Base-by-base conservation (phyloP, 1,284 basidiomycete species). In the Earliella scabrosa region DNA sequence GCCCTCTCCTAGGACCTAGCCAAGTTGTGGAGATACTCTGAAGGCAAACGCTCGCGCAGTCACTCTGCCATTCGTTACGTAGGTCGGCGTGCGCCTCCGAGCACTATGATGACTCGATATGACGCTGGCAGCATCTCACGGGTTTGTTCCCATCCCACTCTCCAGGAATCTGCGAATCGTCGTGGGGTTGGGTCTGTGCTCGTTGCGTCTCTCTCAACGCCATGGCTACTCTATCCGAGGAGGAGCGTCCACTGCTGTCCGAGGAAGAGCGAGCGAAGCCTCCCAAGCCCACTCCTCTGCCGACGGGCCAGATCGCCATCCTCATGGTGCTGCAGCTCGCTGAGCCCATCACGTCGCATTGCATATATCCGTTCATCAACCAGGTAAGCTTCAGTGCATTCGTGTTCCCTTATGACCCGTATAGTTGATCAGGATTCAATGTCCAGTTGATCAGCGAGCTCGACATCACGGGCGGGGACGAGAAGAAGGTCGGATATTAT, bases 311-410 rank as follows among this genome's bases (percentile, higher is more conserved):
- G 69, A 73, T 88, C 51, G 68, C 71, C 36, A 74, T 84, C 43
- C 60, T 84, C 27, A 66, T 85, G 41, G 61, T 82, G 18, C 60
- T 79, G 50, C 75, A 79, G 52, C 66, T 86, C 27, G 73, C 77
- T 21, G 83, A 85, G 61, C 82, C 85, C 13, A 78, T 83, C 45
- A 75, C 76, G 34, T 73, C 77, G 48, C 74, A 78, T 60, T 75
- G 77, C 52, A 85, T 87, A 36, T 82, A 81, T 52, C 86, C 85
- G 0, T 87, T 82, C 64, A 79, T 87, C 59, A 83, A 82, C 64
- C 77, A 86, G 69, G 84, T 83, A 45, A 36, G 72, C 58, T 10
- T 32, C 8, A 35, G 21, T 31, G 31, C 41, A 18, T 18, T 24
- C 18, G 21, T 45, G 24, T 27, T 35, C 46, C 45, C 47, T 45